A percentile compares a stretch with the other conserved stretches of the same genome.
Evolutionary conservation across 352 stramenopile species (phyloP).

Genomic region (Globisporangium irregulare): DNA sequence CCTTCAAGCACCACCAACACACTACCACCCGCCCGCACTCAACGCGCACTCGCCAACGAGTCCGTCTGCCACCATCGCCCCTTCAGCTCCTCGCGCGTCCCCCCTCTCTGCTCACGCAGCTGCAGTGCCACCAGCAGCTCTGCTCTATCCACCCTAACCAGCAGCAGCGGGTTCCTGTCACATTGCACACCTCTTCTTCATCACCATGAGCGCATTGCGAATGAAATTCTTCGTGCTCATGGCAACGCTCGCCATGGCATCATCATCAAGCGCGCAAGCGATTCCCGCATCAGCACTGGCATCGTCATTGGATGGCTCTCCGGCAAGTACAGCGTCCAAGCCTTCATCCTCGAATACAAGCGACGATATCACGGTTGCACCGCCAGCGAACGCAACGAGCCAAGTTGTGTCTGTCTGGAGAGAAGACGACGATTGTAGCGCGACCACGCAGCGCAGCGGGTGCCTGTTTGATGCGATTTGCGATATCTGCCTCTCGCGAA

Average conservation of each 20-base stretch:
- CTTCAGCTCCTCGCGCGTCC: neutral
- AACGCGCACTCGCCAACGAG: neutral
- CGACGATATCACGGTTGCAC: neutral
- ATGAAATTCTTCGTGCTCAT: constrained; percentile 2
- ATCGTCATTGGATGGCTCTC: neutral
- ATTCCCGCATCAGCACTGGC: neutral
- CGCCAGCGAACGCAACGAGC: neutral
- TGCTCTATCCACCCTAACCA: constrained; percentile 10
- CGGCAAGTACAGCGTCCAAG: neutral
- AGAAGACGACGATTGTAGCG: constrained; percentile 13
- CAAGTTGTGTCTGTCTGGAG: constrained; percentile 10
- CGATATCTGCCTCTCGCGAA: constrained; percentile 12
- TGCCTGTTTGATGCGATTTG: constrained; percentile 17
- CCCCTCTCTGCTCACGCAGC: constrained; percentile 5
- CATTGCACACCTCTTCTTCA: neutral
- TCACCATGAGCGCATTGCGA: constrained; percentile 4
- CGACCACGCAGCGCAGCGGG: constrained; percentile 2
- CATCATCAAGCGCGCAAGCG: neutral
- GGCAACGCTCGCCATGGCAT: neutral
- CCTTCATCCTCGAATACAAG: neutral
- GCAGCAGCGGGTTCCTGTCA: neutral
- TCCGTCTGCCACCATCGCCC: constrained; percentile 7
- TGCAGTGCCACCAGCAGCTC: constrained; percentile 12
- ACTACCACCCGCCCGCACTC: neutral
- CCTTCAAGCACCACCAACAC: neutral